phyloP scores from a whole-genome alignment of 2,329 filamentous ascomycete species.

The Penicillium sp. region DNA sequence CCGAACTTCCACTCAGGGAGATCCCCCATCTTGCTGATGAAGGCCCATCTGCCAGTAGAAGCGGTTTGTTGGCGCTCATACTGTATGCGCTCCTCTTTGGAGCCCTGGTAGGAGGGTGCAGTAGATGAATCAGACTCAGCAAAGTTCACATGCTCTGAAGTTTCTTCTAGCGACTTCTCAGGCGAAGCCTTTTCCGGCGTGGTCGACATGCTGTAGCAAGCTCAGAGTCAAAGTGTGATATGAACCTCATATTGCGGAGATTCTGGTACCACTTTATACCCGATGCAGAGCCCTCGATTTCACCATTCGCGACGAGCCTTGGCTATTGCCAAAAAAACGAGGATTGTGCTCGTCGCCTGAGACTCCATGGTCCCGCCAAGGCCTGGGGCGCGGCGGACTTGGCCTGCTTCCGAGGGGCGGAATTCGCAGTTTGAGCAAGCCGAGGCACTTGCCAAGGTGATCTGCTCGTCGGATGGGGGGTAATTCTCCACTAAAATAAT shows the following conservation, averaged over 20 bases:
- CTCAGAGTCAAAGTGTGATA: not conserved
- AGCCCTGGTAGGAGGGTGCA: not conserved
- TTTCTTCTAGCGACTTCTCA: not conserved
- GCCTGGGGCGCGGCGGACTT: not conserved
- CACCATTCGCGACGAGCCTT: not conserved
- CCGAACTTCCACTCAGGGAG: slow-evolving; percentile 2
- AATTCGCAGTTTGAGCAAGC: not conserved
- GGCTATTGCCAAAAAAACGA: not conserved
- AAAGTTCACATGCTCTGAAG: not conserved
- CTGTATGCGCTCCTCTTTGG: not conserved
- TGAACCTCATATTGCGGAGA: not conserved
- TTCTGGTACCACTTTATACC: not conserved
- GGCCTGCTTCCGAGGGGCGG: not conserved
- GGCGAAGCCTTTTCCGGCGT: not conserved
- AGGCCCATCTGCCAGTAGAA: not conserved
- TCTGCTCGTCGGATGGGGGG: not conserved
- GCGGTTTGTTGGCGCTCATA: not conserved
- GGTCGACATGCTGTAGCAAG: not conserved
- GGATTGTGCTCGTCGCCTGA: not conserved
- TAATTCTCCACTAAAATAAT: not conserved
- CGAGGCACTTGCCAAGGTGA: not conserved
- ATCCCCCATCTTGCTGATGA: slow-evolving; percentile 2
- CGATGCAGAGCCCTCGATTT: not conserved
- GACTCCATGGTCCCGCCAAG: not conserved
- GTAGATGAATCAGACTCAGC: not conserved